Evolutionary conservation across 2,329 filamentous ascomycete genomes (phyloP), one percentile per base, ranked within the genome.

Genomic region (Fusarium newnesense): DNA sequence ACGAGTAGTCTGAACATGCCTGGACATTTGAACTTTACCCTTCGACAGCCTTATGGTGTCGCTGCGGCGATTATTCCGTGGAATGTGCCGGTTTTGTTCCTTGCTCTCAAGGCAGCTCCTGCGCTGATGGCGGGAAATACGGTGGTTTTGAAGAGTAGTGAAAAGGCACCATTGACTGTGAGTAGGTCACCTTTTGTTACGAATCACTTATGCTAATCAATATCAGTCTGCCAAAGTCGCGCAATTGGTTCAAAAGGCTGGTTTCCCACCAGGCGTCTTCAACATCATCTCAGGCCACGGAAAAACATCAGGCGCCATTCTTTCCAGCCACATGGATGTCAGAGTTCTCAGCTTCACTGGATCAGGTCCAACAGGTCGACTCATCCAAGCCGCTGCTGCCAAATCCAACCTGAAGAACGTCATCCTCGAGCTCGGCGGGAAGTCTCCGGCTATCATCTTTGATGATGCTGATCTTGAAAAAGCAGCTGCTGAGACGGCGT

Each of bases 311-410:
- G 93, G 93, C 12, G 87, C 89, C 9, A 89, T 90, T 3, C 85
- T 95, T 11, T 89, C 91, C 5, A 84, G 87, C 47, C 93, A 95
- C 80, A 85, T 90, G 66, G 88, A 89, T 46, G 88, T 95, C 42
- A 89, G 93, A 74, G 93, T 92, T 78, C 85, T 95, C 59, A 91
- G 91, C 4, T 96, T 96, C 76, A 96, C 93, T 0, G 93, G 93
- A 34, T 93, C 90, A 11, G 93, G 91, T 4, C 85, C 85, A 6
- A 94, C 93, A 1, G 93, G 92, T 5, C 88, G 90, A 93, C 95
- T 68, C 2, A 57, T 57, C 1, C 93, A 94, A 88, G 92, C 92
- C 74, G 87, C 89, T 76, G 92, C 93, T 0, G 87, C 91, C 5
- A 83, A 87, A 1, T 93, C 86, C 15, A 88, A 88, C 66, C 80